Base-by-base conservation (phyloP, 371 early-diverging fungal species). In the Capniomyces stellatus region DNA sequence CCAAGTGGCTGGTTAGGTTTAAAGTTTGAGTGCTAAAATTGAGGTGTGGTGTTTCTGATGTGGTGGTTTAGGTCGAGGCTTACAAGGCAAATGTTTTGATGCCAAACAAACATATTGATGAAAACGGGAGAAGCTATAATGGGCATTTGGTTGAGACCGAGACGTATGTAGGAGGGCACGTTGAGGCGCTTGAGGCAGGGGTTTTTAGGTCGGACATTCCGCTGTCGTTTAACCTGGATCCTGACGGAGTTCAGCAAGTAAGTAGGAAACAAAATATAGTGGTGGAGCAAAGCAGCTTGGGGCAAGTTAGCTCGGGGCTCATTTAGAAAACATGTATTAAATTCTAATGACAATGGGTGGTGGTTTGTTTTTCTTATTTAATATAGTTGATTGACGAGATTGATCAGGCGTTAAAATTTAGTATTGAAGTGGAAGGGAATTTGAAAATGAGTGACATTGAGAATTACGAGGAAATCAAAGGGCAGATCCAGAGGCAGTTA, bases 101-200 rank as follows among this genome's bases (percentile, higher is more conserved):
- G 76, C 91, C 93, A 1, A 96, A 97, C 71, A 97, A 97, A 64
- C 90, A 91, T 58, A 63, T 67, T 2, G 92, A 89, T 19, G 73
- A 78, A 44, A 61, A 64, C 1, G 81, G 80, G 51, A 79, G 85
- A 57, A 74, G 81, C 54, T 87, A 83, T 63, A 84, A 98, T 18
- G 98, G 96, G 0, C 89, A 92, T 64, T 67, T 97, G 27, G 63
- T 97, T 3, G 91, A 92, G 58, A 85, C 84, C 55, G 91, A 98
- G 60, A 98, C 98, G 0, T 98, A 99, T 64, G 96, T 98, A 10
- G 98, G 98, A 51, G 99, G 98, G 0, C 98, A 99, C 68, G 98
- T 98, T 12, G 99, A 99, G 72, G 98, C 98, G 1, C 69, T 98
- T 28, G 91, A 94, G 67, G 92, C 97, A 1, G 99, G 99, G 29